phyloP scores from a whole-genome alignment of 306 rosid genomes.

The Rosa chinensis region DNA sequence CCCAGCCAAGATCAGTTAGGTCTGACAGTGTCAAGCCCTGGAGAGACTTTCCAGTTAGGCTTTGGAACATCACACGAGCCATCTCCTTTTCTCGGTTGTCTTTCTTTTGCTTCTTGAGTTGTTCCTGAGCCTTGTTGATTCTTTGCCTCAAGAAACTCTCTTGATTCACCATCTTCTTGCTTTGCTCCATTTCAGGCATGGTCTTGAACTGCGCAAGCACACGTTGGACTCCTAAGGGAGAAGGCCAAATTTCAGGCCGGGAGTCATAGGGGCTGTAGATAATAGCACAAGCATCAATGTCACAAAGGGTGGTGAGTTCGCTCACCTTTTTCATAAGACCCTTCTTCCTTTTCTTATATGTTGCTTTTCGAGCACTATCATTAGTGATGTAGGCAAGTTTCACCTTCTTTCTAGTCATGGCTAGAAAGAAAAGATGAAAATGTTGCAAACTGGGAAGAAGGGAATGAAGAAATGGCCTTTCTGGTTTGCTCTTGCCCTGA shows the following conservation, averaged over 20 bases:
- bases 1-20: conserved; percentile 31
- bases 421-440: neutral
- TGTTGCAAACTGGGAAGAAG: neutral
- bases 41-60: conserved; percentile 18
- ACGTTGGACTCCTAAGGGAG: neutral
- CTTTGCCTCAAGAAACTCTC: conserved; percentile 30
- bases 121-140: conserved; percentile 20
- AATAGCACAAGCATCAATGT: conserved; percentile 40
- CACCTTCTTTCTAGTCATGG: conserved; percentile 58
- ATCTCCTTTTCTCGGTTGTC: conserved; percentile 31
- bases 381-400: conserved; percentile 40
- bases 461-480: neutral
- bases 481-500: neutral
- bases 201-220: conserved; percentile 30
- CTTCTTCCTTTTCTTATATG: conserved; percentile 34
- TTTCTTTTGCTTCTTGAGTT: conserved; percentile 25
- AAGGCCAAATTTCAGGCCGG: neutral
- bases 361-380: conserved; percentile 52
- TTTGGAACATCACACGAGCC: conserved; percentile 19
- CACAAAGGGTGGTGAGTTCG: conserved; percentile 61
- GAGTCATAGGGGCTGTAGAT: neutral
- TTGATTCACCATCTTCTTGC: conserved; percentile 34
- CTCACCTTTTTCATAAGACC: conserved; percentile 41
- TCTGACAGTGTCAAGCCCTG: conserved; percentile 18
- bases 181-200: conserved; percentile 36